Percentiles rank a stretch among this genome's conserved stretches.
Conservation (phyloP, 148 eudicot genomes). For the Persicaria tinctoria region DNA sequence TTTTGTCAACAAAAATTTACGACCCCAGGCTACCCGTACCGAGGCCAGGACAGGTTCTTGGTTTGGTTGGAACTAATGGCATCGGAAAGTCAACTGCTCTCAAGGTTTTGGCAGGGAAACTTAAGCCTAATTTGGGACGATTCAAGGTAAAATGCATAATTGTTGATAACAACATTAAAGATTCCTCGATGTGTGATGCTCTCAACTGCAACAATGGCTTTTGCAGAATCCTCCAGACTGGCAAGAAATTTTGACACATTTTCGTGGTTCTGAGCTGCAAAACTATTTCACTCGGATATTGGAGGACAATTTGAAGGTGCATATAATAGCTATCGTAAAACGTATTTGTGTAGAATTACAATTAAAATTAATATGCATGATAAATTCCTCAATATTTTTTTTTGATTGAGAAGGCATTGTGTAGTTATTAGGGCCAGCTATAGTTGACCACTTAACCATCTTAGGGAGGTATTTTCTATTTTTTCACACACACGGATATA, state of each 20-base stretch:
- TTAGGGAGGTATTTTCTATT: no score
- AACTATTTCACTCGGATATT: slow-evolving; percentile 86
- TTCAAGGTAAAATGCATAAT: slow-evolving; percentile 45
- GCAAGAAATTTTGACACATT: slow-evolving; percentile 81
- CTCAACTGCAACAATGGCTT: slow-evolving; percentile 8
- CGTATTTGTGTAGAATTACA: not conserved
- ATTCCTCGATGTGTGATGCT: not conserved
- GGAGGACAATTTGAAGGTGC: slow-evolving; percentile 87
- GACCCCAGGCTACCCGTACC: slow-evolving; percentile 84
- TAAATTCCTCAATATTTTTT: no score
- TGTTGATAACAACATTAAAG: not conserved
- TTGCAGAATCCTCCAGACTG: slow-evolving; percentile 93
- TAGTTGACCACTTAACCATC: no score
- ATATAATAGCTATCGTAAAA: not conserved
- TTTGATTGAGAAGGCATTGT: no score
- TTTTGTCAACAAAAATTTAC: not conserved
- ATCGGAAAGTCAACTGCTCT: slow-evolving; percentile 98
- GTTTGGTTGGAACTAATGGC: slow-evolving; percentile 98
- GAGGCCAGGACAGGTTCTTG: slow-evolving; percentile 99
- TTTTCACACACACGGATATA: no score
- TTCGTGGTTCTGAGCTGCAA: slow-evolving; percentile 86
- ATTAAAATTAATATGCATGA: not conserved
- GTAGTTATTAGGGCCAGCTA: no score
- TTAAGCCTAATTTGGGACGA: slow-evolving; percentile 94
- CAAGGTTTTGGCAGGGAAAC: slow-evolving; percentile 93